phyloP scores from a whole-genome alignment of 805 yeast genomes.

The Suhomyces kilbournensis region DNA sequence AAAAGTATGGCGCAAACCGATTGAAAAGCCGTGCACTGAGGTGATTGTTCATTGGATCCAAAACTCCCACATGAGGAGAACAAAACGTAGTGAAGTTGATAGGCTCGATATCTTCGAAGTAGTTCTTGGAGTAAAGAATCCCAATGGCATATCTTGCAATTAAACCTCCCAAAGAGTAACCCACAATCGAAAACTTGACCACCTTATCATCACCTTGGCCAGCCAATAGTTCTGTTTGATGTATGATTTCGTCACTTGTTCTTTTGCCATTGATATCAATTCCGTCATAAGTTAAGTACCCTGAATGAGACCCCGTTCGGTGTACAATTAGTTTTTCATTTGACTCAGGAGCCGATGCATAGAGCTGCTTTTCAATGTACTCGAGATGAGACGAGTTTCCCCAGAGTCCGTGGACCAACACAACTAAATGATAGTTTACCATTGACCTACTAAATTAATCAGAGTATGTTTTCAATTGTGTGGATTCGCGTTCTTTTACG shows the following conservation, averaged over 20 bases:
- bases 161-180: conserved; percentile 89
- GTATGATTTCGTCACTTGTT: conserved; percentile 61
- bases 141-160: conserved; percentile 82
- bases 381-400: conserved; percentile 69
- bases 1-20: conserved; percentile 55
- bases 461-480: background rate
- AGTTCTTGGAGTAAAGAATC: conserved; percentile 49
- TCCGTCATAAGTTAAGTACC: conserved; percentile 82
- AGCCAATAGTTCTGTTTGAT: conserved; percentile 15
- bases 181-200: conserved; percentile 70
- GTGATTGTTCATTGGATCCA: conserved; percentile 41
- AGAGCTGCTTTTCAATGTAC: conserved; percentile 52
- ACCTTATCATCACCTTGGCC: conserved; percentile 34
- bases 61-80: conserved; percentile 65
- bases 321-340: conserved; percentile 39
- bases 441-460: background rate
- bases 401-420: conserved; percentile 83
- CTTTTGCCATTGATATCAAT: conserved; percentile 80
- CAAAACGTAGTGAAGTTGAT: conserved; percentile 51
- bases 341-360: conserved; percentile 15
- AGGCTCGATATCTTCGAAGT: conserved; percentile 55
- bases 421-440: conserved; percentile 54
- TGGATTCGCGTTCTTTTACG: background rate
- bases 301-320: conserved; percentile 60
- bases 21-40: conserved; percentile 40